Evolutionary conservation across 176 grass and related monocot species (phyloP).

Genomic region (Pharus latifolius): DNA sequence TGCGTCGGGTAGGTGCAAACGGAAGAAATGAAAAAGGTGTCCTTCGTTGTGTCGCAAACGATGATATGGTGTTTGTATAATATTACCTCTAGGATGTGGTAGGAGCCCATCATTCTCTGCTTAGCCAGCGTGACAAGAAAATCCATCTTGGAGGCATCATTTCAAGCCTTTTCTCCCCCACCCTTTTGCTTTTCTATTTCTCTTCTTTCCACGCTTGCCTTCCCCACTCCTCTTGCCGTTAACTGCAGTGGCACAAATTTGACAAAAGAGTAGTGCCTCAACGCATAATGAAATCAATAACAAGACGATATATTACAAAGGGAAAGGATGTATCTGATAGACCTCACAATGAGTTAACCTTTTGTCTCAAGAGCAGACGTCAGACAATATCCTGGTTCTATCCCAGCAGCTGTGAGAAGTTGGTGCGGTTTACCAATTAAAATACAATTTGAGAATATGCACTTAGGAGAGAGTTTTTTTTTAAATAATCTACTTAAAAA

Average conservation of each 20-base stretch:
- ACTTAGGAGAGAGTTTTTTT: too few relatives aligned
- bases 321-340: neutral
- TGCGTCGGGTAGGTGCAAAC: neutral
- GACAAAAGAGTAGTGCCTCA: neutral
- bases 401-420: too few relatives aligned
- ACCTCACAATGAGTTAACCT: too few relatives aligned
- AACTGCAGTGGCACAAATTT: neutral
- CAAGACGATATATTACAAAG: neutral
- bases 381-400: too few relatives aligned
- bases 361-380: too few relatives aligned
- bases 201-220: slow-evolving; percentile 3
- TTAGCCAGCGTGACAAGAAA: slow-evolving; percentile 29
- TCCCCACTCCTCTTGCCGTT: neutral
- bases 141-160: slow-evolving; percentile 16
- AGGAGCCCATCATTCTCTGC: slow-evolving; percentile 17
- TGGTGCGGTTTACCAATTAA: too few relatives aligned
- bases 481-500: too few relatives aligned
- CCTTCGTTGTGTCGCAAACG: neutral
- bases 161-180: neutral
- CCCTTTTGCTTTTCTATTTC: neutral
- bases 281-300: neutral
- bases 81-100: neutral
- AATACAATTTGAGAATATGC: too few relatives aligned
- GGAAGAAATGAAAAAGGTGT: neutral
- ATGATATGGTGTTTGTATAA: neutral